Evolutionary conservation across 2,329 filamentous ascomycete species (phyloP).

Genomic region (Diplocarpon rosae): DNA sequence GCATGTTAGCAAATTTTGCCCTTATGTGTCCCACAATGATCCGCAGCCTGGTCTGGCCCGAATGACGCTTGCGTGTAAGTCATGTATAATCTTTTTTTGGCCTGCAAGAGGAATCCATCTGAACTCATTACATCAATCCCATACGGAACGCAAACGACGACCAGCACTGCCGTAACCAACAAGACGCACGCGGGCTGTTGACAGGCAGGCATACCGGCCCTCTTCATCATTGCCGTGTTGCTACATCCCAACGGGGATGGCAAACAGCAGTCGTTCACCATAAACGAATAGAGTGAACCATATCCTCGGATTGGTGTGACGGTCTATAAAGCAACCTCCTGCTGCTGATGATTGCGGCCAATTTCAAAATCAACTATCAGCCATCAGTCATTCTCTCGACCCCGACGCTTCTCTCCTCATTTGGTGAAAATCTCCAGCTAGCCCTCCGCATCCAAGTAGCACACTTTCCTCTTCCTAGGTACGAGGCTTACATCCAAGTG

Average conservation of each 20-base stretch:
- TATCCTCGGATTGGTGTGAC: constrained; percentile 25
- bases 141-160: constrained; percentile 16
- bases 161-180: constrained; percentile 17
- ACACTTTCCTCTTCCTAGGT: no score
- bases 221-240: constrained; percentile 13
- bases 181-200: constrained; percentile 16
- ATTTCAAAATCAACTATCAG: neutral
- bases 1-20: constrained; percentile 10
- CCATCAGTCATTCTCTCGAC: neutral
- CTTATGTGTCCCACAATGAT: constrained; percentile 16
- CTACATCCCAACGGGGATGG: constrained; percentile 21
- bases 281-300: constrained; percentile 22
- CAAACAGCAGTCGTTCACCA: constrained; percentile 23
- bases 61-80: neutral
- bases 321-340: constrained; percentile 24
- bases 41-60: neutral
- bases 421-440: no score
- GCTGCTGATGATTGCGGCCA: constrained; percentile 14
- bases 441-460: no score
- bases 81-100: constrained; percentile 15
- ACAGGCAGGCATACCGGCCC: constrained; percentile 15
- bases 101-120: constrained; percentile 17
- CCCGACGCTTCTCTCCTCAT: no score
- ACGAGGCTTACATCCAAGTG: no score
- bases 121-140: constrained; percentile 17